Evolutionary conservation across 441 rosid genomes (phyloP), one percentile per base, ranked within the genome.

Genomic region (Lepidium campestre): DNA sequence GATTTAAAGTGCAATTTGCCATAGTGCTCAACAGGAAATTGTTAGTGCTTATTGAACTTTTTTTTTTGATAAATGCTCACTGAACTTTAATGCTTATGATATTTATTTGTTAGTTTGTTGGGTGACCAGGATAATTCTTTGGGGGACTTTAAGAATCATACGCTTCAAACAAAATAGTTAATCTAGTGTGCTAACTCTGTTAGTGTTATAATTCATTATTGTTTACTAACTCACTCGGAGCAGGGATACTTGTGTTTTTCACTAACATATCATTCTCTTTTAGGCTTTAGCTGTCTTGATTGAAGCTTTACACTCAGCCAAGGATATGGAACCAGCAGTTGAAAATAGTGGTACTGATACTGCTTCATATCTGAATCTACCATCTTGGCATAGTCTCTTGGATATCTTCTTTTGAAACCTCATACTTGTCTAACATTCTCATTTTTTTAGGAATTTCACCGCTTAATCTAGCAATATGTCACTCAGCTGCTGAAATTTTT

Each of bases 401-500:
- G 57, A 57, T 40, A 57, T 57, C 61, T 65, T 69, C 37, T 40
- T 64, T 69, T 39, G 44, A 49, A 62, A 63, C 67, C 36, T 49
- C 75, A 65, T 55, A 76, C 71, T 62, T 61, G 61, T 62, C 65
- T 75, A 49, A 72, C 66, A 68, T 82, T 67, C 23, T 76, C 57
- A 53, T 65, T 57, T 78, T 78, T 29, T 78, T 87, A 94, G 99
- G 98, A 55, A 86, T 87, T 71, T 85, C 97, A 40, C 97, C 99
- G 1, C 81, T 86, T 73, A 85, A 84, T 81, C 88, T 94, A 79
- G 99, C 99, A 15, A 91, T 86, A 74, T 86, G 89, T 77, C 99
- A 91, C 82, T 89, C 99, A 15, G 91, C 96, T 70, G 96, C 98
- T 55, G 99, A 94, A 80, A 91, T 91, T 80, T 86, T 94, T 78